A percentile compares a stretch with the other conserved stretches of the same genome.
Conservation (phyloP, 257 asterid genomes). For the Solanum clarkiae region DNA sequence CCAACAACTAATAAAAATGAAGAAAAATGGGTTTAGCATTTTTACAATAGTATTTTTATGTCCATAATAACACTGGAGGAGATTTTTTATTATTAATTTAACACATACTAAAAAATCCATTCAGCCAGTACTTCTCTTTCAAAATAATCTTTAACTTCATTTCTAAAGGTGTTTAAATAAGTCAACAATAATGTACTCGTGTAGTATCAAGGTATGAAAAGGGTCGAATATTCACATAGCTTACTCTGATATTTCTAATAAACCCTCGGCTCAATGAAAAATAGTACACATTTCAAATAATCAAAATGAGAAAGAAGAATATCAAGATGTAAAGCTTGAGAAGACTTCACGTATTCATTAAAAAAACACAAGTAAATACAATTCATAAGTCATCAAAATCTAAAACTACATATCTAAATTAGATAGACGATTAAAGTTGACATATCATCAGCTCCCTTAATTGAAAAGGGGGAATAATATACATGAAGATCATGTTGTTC, state of each 20-base stretch:
- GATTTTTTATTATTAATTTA: too few species aligned
- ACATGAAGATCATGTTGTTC: background rate
- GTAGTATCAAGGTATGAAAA: too few species aligned
- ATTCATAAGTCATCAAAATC: background rate
- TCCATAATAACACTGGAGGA: background rate
- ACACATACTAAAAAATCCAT: too few species aligned
- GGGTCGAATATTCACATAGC: fast-evolving
- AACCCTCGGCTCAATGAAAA: too few species aligned
- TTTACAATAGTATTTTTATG: background rate
- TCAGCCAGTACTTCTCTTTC: background rate
- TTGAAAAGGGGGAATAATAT: background rate
- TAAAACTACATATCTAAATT: background rate
- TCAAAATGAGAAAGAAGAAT: background rate
- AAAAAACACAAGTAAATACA: background rate
- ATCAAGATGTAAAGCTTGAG: background rate
- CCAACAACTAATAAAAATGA: background rate
- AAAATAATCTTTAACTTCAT: too few species aligned
- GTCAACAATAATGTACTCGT: too few species aligned
- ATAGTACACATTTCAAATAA: background rate
- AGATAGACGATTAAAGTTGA: background rate
- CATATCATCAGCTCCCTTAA: background rate
- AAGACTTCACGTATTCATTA: background rate
- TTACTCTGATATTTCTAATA: too few species aligned
- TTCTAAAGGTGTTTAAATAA: background rate
- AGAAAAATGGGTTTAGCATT: background rate